Conservation (phyloP, 768 basidiomycete species). For the Phanerodontia chrysosporium region DNA sequence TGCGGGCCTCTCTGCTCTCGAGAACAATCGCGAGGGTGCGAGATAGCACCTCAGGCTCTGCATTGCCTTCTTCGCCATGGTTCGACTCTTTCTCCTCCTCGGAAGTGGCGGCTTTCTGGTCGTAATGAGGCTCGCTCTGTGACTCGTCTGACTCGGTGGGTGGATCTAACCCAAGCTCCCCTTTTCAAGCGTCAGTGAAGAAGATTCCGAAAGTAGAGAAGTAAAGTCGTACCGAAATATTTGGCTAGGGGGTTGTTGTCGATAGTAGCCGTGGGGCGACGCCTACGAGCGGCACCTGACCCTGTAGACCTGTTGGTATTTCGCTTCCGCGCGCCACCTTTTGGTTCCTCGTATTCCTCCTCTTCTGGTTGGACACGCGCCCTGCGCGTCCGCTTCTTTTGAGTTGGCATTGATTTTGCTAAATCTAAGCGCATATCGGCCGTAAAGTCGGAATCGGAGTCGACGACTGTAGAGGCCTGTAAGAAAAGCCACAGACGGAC, state of each 20-base stretch:
- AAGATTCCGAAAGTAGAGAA: not conserved
- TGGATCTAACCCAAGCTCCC: not conserved
- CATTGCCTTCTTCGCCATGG: not conserved
- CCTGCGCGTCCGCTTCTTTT: not conserved
- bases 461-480: not conserved
- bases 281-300: not conserved
- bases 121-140: not conserved
- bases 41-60: not conserved
- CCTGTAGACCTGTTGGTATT: not conserved
- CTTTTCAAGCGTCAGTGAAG: not conserved
- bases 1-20: not conserved
- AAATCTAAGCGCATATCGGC: not conserved
- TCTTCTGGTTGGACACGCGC: not conserved
- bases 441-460: not conserved
- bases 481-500: not conserved
- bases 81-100: not conserved
- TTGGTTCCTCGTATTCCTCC: not conserved
- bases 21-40: not conserved
- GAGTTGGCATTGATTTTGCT: not conserved
- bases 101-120: not conserved
- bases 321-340: not conserved
- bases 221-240: constrained; percentile 1
- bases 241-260: not conserved
- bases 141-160: not conserved
- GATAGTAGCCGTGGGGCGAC: not conserved